Evolutionary conservation across 1,284 basidiomycete genomes (phyloP), one percentile per base, ranked within the genome.

Genomic region (Acaromyces ingoldii): DNA sequence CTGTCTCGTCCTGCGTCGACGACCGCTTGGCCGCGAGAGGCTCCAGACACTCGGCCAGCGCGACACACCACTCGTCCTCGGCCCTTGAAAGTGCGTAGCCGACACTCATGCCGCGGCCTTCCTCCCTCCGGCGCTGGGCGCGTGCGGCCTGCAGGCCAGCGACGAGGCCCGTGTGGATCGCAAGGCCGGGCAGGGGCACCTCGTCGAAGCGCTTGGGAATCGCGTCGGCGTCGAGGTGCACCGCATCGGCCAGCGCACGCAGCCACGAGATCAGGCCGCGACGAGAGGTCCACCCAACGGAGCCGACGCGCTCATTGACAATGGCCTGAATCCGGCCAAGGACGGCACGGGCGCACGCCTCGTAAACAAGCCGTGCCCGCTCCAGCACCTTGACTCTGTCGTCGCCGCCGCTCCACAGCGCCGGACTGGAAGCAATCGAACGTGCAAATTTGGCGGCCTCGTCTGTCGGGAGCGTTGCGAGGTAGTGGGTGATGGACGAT

Each of bases 401-500:
- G 7, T 21, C n/a, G 6, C 31, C 29, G 24, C 40, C 22, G n/a
- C 9, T 11, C 72, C 72, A 74, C 5, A 72, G 57, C 28, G 63
- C 60, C 9, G 58, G 63, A 24, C 65, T 67, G 11, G 51, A 59
- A 25, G 50, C 64, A 41, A 74, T 51, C 22, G 57, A 42, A 30
- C 55, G 51, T 22, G 57, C 57, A 46, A 74, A 71, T 6, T 71
- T 62, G 28, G 54, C 42, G 5, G 67, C 51, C 34, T 65, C 60
- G 6, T 61, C 57, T 25, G 60, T 44, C 46, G 64, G 53, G 33
- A 74, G 51, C 31, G 62, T 63, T 28, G 66, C 60, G 9, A 71
- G 39, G 44, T 69, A 74, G 55, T 62, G 60, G 11, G 64, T 63
- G 48, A 74, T 67, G 46, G 70, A 58, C n/a, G 67, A 60, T 33